Base-by-base conservation (phyloP, 257 asterid species). In the Rauvolfia tetraphylla region DNA sequence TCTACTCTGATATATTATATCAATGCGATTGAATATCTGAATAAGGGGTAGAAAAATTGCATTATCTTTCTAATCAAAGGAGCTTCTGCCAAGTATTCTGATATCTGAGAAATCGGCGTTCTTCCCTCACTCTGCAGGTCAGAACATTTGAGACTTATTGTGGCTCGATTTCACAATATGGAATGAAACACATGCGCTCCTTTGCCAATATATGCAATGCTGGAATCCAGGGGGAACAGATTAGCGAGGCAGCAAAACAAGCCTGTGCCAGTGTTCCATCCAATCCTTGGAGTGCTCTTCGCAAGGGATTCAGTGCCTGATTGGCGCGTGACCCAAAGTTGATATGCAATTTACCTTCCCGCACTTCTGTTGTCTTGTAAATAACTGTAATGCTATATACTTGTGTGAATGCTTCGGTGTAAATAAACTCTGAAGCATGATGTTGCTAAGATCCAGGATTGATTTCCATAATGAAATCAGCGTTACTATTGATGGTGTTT, bases 171-270 rank as follows among this genome's bases (percentile, higher is more conserved):
- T 90, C 98, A 31, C 99, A 95, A 70, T 95, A 95, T 46, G 99
- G 99, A 71, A 93, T 91, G 98, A 95, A 87, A 83, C 98, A 95
- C 85, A 91, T 91, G 99, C 92, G 99, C 15, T 84, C 97, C 0
- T 62, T 95, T 39, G 99, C 97, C 51, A 93, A 93, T 82, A 89
- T 95, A 48, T 95, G 99, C 87, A 95, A 95, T 25, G 88, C 89
- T 5, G 97, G 98, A 42, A 87, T 90, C 74, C 80, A 68, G 48
- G 81, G 2, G 69, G 97, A 88, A 75, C 92, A 87, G 84, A 87
- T 95, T 98, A 94, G 85, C 0, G 95, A 88, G 82, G 98, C 98
- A 15, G 87, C 98, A 0, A 85, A 89, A 9, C 97, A 93, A 78
- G 97, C 97, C 44, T 95, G 99, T 68, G 48, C 85, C 36, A 80